phyloP scores from a whole-genome alignment of 768 basidiomycete species.

The Piloderma croceum region DNA sequence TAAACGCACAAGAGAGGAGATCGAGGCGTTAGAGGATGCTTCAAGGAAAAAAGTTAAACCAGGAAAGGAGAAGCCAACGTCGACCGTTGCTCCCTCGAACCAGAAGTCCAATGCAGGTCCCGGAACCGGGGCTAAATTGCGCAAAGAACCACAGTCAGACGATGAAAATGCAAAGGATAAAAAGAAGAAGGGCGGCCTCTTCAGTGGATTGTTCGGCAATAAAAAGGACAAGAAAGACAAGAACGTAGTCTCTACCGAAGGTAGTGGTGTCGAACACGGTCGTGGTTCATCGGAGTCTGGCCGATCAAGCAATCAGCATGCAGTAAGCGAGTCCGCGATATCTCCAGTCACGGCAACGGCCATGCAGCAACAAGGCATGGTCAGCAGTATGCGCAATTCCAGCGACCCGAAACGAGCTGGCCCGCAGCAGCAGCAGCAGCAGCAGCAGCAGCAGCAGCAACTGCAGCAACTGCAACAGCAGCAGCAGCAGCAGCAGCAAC shows the following conservation, averaged over 20 bases:
- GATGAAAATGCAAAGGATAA: constrained; percentile 41
- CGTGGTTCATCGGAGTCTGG: constrained; percentile 61
- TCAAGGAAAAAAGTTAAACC: constrained; percentile 45
- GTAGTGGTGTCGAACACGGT: constrained; percentile 25
- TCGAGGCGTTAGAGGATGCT: constrained; percentile 38
- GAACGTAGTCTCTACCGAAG: constrained; percentile 47
- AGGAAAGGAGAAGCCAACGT: constrained; percentile 27
- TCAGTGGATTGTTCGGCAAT: constrained; percentile 29
- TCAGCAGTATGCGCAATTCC: constrained; percentile 14
- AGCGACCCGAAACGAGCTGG: constrained; percentile 14
- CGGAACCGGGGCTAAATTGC: constrained; percentile 30
- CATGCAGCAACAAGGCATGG: constrained; percentile 54
- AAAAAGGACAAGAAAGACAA: constrained; percentile 54
- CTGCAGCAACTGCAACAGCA: constrained; percentile 16
- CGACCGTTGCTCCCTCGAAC: constrained; percentile 27
- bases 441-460: constrained; percentile 18
- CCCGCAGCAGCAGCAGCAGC: constrained; percentile 23
- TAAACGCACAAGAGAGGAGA: constrained; percentile 48
- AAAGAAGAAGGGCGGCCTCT: constrained; percentile 29
- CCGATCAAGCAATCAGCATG: constrained; percentile 42
- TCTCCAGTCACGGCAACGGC: constrained; percentile 51
- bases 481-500: constrained; percentile 23
- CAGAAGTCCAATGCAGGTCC: constrained; percentile 23
- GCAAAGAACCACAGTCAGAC: constrained; percentile 40
- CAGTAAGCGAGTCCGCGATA: constrained; percentile 20